These are phyloP conservation scores for Candida yuanshanica DNA, from an alignment of 805 yeast genomes.

Conservation along the genomic window DNA sequence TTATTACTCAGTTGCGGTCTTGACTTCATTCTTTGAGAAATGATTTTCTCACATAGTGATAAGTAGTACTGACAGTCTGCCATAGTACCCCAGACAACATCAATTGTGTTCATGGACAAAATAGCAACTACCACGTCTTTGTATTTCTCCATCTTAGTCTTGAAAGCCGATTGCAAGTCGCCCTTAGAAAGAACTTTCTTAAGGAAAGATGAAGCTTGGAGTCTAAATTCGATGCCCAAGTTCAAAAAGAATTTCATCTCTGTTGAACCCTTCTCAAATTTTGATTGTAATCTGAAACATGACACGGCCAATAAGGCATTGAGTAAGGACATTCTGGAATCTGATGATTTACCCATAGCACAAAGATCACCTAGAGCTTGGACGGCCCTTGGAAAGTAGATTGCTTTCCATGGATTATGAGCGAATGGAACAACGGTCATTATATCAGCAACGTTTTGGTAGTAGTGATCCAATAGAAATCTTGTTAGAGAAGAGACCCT, in stretches of 20 bases:
- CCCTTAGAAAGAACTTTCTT: slow-evolving; percentile 45
- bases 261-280: slow-evolving; percentile 59
- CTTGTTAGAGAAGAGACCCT: slow-evolving; percentile 66
- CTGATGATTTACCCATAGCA: slow-evolving; percentile 66
- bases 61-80: slow-evolving; percentile 74
- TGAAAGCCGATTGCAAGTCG: slow-evolving; percentile 35
- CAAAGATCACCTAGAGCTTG: slow-evolving; percentile 78
- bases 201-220: slow-evolving; percentile 68
- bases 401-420: slow-evolving; percentile 82
- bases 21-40: slow-evolving; percentile 58
- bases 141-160: slow-evolving; percentile 53
- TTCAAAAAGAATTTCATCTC: slow-evolving; percentile 66
- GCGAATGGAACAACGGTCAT: slow-evolving; percentile 69
- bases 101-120: slow-evolving; percentile 81
- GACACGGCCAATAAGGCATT: slow-evolving; percentile 78
- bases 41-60: slow-evolving; percentile 69
- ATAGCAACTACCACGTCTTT: slow-evolving; percentile 81
- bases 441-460: slow-evolving; percentile 69
- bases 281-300: slow-evolving; percentile 74
- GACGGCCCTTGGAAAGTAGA: slow-evolving; percentile 80
- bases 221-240: slow-evolving; percentile 66
- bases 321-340: slow-evolving; percentile 69
- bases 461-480: slow-evolving; percentile 65
- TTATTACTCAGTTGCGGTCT: slow-evolving; percentile 67
- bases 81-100: slow-evolving; percentile 89